Evolutionary conservation across 2,329 filamentous ascomycete genomes (phyloP), one percentile per base, ranked within the genome.

Genomic region (Clonostachys byssicola): DNA sequence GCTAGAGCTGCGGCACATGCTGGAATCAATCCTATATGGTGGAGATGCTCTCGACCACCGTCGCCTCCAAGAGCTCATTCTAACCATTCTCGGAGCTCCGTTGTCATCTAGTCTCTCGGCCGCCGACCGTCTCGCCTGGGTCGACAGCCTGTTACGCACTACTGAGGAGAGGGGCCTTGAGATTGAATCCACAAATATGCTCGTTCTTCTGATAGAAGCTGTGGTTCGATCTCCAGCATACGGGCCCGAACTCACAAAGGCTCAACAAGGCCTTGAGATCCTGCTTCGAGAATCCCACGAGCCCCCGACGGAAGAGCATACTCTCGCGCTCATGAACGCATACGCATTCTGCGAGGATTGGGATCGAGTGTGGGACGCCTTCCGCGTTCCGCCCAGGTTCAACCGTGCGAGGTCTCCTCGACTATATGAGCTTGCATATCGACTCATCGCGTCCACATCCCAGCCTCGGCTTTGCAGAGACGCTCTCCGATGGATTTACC

Each of bases 281-380:
- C 60, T 80, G 5, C 59, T 76, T n/a, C 51, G 61, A 0, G 64
- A 71, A 43, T 61, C 60, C 5, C 55, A 62, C 13, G 55, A 65
- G 30, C 59, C 66, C 3, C 67, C 70, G n/a, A 68, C 70, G 44
- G 53, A 58, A 18, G 65, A 71, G 23, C 61, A 68, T 43, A 59
- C 71, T 10, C 58, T 66, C 40, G 63, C 62, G 16, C 62, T 81
- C 35, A 64, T 81, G 64, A 54, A 61, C 4, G 65, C 69, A 2
- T 76, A 81, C 51, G 70, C 77, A 6, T 52, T 54, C 17, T 69
- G 70, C 49, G 56, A 60, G 16, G 66, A 81, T 52, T 85, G 80
- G 73, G 60, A 72, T 14, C 66, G 68, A 6, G 81, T 88, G 56
- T 86, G 81, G 82, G 70, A 79, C 17, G 58, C 73, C 10, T 88